phyloP scores from a whole-genome alignment of 768 basidiomycete genomes.

The Trametes cinnabarina region DNA sequence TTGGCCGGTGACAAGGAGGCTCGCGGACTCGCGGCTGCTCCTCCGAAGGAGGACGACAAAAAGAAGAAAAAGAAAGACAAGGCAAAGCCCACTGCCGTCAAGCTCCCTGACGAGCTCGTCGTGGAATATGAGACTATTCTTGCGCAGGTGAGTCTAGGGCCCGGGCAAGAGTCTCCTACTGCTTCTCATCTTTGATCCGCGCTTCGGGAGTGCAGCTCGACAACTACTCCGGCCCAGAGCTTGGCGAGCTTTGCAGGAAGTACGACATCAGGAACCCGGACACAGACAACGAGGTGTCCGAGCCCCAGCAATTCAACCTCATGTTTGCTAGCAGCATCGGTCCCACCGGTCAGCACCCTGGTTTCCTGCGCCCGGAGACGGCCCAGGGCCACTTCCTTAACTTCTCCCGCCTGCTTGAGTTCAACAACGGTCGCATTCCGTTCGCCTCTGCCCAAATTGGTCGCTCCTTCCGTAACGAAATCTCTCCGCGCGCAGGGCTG shows the following conservation, averaged over 20 bases:
- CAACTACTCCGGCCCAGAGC: constrained; percentile 86
- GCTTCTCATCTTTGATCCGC: constrained; percentile 9
- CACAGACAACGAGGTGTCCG: constrained; percentile 87
- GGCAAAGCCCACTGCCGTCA: constrained; percentile 66
- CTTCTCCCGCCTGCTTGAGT: constrained; percentile 94
- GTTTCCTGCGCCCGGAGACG: constrained; percentile 95
- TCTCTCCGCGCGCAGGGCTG: constrained; percentile 93
- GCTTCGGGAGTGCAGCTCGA: constrained; percentile 60
- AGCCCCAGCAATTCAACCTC: constrained; percentile 95
- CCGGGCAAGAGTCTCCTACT: neutral
- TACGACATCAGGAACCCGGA: constrained; percentile 85
- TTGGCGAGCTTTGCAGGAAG: constrained; percentile 82
- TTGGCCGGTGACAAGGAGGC: constrained; percentile 91
- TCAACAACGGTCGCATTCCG: constrained; percentile 95
- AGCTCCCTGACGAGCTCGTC: constrained; percentile 70
- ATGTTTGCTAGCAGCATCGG: constrained; percentile 99
- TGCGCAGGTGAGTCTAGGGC: constrained; percentile 66
- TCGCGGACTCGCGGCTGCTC: constrained; percentile 65
- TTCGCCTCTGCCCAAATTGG: constrained; percentile 98
- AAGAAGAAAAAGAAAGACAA: constrained; percentile 75
- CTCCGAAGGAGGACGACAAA: constrained; percentile 48
- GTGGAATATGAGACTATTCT: constrained; percentile 78
- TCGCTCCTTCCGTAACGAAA: constrained; percentile 95
- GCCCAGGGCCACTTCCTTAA: constrained; percentile 99
- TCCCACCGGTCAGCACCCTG: constrained; percentile 94